Evolutionary conservation across 2,329 filamentous ascomycete genomes (phyloP).

Genomic region (Pseudocercospora cruenta): DNA sequence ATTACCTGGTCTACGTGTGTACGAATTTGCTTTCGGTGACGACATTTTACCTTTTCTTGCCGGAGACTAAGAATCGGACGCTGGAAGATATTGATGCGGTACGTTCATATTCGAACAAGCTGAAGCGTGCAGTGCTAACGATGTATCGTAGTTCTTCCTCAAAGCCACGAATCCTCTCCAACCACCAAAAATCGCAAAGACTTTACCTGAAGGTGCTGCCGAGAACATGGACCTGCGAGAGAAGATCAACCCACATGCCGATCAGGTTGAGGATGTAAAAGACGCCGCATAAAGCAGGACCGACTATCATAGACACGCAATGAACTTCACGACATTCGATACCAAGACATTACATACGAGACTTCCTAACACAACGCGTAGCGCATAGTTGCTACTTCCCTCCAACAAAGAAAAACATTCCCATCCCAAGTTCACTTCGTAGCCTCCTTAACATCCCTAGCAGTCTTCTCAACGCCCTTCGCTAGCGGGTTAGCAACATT

Average conservation of each 20-base stretch:
- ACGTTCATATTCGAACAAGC: not conserved
- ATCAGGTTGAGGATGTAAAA: conserved; percentile 20
- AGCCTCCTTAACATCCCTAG: not conserved
- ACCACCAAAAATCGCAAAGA: conserved; percentile 29
- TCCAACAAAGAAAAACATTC: too few species aligned
- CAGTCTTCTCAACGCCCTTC: not conserved
- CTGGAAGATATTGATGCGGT: conserved; percentile 36
- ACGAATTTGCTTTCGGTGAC: conserved; percentile 64
- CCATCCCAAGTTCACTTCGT: too few species aligned
- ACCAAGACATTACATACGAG: too few species aligned
- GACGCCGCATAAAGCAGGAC: not conserved
- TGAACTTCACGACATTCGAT: too few species aligned
- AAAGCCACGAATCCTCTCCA: conserved; percentile 27
- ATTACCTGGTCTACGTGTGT: conserved; percentile 56
- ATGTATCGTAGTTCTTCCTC: conserved; percentile 28
- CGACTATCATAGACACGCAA: too few species aligned
- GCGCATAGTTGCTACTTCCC: too few species aligned
- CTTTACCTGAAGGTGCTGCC: conserved; percentile 27
- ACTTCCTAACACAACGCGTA: too few species aligned
- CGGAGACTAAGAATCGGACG: conserved; percentile 34
- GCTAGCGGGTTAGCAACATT: not conserved
- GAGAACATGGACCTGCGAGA: conserved; percentile 21
- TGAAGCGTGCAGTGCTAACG: not conserved
- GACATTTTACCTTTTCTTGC: conserved; percentile 34
- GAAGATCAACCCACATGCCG: conserved; percentile 20